Evolutionary conservation across 2,329 filamentous ascomycete genomes (phyloP).

Genomic region (Blastomyces silverae): DNA sequence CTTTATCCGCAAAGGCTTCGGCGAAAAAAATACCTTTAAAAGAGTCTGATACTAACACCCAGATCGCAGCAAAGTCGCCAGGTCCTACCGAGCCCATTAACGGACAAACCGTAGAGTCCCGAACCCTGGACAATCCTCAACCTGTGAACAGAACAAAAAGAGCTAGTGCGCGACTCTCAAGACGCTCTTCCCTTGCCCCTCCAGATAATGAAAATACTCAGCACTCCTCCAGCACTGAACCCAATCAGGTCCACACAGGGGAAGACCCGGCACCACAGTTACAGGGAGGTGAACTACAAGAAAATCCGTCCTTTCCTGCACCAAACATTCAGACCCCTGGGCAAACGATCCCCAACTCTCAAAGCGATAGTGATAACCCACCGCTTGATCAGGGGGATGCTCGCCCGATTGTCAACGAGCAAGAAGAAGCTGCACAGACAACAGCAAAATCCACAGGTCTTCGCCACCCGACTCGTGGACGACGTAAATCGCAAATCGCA

Average conservation of each 20-base stretch:
- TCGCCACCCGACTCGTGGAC: neutral
- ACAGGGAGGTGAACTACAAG: neutral
- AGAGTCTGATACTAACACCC: neutral
- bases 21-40: slow-evolving; percentile 3
- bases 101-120: neutral
- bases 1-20: neutral
- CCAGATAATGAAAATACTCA: neutral
- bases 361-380: slow-evolving; percentile 1
- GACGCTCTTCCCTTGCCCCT: slow-evolving; percentile 1
- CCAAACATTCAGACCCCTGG: neutral
- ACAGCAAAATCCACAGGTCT: neutral
- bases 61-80: neutral
- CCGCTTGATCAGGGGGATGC: neutral
- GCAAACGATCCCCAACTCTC: slow-evolving; percentile 7
- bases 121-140: neutral
- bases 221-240: neutral
- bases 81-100: neutral
- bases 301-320: neutral
- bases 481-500: slow-evolving; percentile 31
- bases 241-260: neutral
- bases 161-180: slow-evolving; percentile 9
- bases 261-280: neutral
- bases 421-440: neutral
- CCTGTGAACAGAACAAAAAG: neutral
- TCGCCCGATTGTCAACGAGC: neutral